phyloP scores from a whole-genome alignment of 192 early-diverging fungal genomes.

The Backusella sp. region DNA sequence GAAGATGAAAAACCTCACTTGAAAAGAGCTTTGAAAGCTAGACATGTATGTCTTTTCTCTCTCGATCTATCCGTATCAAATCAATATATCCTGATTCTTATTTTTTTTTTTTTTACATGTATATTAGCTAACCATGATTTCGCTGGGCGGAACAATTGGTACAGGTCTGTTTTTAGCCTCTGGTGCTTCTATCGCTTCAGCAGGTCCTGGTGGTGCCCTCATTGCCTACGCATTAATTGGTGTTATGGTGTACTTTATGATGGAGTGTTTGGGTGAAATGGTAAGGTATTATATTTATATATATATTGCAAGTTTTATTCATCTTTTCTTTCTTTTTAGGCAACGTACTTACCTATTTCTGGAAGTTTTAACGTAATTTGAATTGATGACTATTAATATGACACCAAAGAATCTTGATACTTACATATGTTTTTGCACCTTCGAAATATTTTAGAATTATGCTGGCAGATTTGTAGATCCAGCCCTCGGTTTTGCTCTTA shows the following conservation, averaged over 20 bases:
- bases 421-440: too few relatives aligned
- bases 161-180: constrained; percentile 86
- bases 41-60: constrained; percentile 61
- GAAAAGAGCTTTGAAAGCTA: constrained; percentile 65
- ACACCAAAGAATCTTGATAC: too few relatives aligned
- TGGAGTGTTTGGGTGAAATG: constrained; percentile 86
- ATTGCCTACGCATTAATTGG: constrained; percentile 72
- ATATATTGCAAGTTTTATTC: not conserved
- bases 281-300: not conserved
- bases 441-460: not conserved
- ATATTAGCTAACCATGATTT: constrained; percentile 45
- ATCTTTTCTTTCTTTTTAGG: constrained; percentile 22
- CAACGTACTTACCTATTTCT: constrained; percentile 78
- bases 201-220: constrained; percentile 79
- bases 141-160: constrained; percentile 76
- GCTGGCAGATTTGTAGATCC: constrained; percentile 85
- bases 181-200: constrained; percentile 68
- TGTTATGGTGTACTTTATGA: constrained; percentile 70
- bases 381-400: too few relatives aligned
- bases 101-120: not conserved
- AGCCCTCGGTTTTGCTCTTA: constrained; percentile 70
- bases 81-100: not conserved
- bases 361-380: constrained; percentile 66
- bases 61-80: not conserved
- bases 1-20: constrained; percentile 29